A percentile compares a stretch with the other conserved stretches of the same genome.
Conservation (phyloP, 2,329 filamentous ascomycete genomes). For the Ambrosiella beaveri region DNA sequence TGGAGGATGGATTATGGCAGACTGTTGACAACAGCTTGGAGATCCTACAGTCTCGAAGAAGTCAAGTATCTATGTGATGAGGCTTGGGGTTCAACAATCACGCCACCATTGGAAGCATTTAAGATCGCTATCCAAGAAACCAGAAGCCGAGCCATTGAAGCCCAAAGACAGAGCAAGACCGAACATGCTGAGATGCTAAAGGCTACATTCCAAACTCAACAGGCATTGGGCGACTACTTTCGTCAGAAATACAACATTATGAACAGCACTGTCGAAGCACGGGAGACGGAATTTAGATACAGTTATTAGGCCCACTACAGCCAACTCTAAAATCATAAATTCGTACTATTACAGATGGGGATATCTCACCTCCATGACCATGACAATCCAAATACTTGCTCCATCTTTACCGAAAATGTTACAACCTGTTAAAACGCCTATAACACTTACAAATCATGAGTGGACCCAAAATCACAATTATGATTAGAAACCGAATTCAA, state of each 20-base stretch:
- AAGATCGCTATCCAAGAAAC: slow-evolving; percentile 1
- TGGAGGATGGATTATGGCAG: slow-evolving; percentile 5
- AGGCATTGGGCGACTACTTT: background rate
- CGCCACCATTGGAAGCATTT: slow-evolving; percentile 4
- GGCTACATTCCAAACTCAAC: background rate
- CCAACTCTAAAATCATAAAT: background rate
- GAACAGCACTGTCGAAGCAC: background rate
- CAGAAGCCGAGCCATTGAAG: slow-evolving; percentile 2
- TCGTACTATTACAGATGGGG: background rate
- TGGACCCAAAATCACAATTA: background rate
- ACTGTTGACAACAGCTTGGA: slow-evolving; percentile 6
- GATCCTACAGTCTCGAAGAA: slow-evolving; percentile 6
- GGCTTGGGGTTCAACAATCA: slow-evolving; percentile 11
- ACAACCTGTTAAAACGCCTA: too few species aligned
- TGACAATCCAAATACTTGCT: too few species aligned
- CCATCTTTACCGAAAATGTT: too few species aligned
- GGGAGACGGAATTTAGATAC: background rate
- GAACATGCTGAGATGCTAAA: background rate
- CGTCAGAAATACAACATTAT: background rate
- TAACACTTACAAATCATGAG: background rate
- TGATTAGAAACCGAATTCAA: background rate
- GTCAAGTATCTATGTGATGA: slow-evolving; percentile 10
- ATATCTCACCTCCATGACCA: too few species aligned
- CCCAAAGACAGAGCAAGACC: background rate
- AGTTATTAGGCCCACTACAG: background rate